Evolutionary conservation across 2,329 filamentous ascomycete genomes (phyloP), one percentile per base, ranked within the genome.

Genomic region (Dryadomyces quercivorus): DNA sequence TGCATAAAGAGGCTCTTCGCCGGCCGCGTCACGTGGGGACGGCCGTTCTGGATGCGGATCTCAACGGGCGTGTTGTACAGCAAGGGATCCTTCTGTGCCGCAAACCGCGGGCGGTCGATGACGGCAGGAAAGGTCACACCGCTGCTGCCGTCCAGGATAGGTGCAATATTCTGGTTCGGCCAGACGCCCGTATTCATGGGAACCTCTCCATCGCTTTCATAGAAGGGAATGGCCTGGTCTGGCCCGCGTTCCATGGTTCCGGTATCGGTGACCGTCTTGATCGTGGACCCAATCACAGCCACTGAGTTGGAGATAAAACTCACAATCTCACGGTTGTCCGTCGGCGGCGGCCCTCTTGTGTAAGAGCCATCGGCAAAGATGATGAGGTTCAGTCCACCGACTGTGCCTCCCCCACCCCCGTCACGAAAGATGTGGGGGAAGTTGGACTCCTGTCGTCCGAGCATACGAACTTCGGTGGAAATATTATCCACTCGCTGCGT

Each of bases 221-320:
- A 7, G 18, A 57, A 60, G 7, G 57, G 56, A 9, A 57, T 18
- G 6, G 57, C 55, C 43, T 56, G 31, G 10, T 46, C 45, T 46
- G 46, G 50, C 10, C 52, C 52, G 3, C 34, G 18, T 5, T 36
- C 47, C 26, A 13, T 8, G n/a, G 47, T 22, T 26, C 52, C 52
- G 7, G 31, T 22, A 38, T 54, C 52, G 2, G 40, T 50, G 36
- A 54, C 52, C 0, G 26, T 46, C 12, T 46, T 12, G 8, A 59
- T 55, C 9, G 50, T 12, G 5, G 52, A 26, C 6, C 56, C 55
- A 2, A 53, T 15, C 8, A 60, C 51, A 9, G 51, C 59, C 3
- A 60, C 45, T 8, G 59, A 59, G 50, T 60, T 60, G 40, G 59
- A 60, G 16, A 55, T 53, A 36, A 60, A 60, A 38, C 38, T 54